phyloP scores from a whole-genome alignment of 495 filamentous ascomycete genomes.

The Podospora pseudocomata region DNA sequence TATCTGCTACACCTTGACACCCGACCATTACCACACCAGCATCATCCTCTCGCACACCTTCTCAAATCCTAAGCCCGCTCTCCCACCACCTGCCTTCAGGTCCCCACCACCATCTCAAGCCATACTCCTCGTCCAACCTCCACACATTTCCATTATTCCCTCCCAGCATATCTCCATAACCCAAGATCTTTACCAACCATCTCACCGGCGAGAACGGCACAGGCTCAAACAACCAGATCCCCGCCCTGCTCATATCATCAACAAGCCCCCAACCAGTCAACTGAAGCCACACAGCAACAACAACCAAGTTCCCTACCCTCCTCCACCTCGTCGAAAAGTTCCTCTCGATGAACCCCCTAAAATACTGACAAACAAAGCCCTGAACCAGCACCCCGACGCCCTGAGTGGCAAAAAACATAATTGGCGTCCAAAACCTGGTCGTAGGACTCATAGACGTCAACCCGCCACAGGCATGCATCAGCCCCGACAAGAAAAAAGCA shows the following conservation, averaged over 20 bases:
- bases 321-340: not conserved
- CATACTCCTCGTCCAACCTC: slow-evolving; percentile 49
- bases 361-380: slow-evolving; percentile 14
- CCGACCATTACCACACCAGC: too few species aligned
- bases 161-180: slow-evolving; percentile 40
- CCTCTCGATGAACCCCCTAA: not conserved
- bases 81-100: slow-evolving; percentile 56
- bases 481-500: slow-evolving; percentile 57
- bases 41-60: not conserved
- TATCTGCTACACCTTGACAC: too few species aligned
- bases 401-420: slow-evolving; percentile 57
- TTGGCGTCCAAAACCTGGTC: slow-evolving; percentile 31
- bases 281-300: slow-evolving; percentile 56
- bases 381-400: slow-evolving; percentile 55
- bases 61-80: slow-evolving; percentile 51
- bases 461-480: slow-evolving; percentile 58
- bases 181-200: slow-evolving; percentile 38
- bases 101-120: slow-evolving; percentile 50
- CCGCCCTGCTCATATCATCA: slow-evolving; percentile 61
- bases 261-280: slow-evolving; percentile 49
- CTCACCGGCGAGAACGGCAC: slow-evolving; percentile 61
- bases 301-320: slow-evolving; percentile 49
- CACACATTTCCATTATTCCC: slow-evolving; percentile 48
- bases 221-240: slow-evolving; percentile 65
- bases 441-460: slow-evolving; percentile 49